phyloP scores from a whole-genome alignment of 2,329 filamentous ascomycete genomes.

The Dryadomyces quercivorus region DNA sequence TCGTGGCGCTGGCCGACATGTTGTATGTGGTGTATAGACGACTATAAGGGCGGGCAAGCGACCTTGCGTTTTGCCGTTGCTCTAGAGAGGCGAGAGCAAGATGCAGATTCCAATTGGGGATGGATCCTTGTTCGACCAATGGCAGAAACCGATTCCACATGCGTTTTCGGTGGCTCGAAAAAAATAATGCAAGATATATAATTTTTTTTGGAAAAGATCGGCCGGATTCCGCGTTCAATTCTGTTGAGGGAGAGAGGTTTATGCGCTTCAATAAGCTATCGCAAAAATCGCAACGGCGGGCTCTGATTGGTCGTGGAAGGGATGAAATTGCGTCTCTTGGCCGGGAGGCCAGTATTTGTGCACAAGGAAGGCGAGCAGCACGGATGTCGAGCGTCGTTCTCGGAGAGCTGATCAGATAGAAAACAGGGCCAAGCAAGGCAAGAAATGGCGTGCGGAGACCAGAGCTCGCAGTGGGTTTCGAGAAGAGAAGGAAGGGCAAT shows the following conservation, averaged over 20 bases:
- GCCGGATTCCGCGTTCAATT: not conserved
- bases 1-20: not conserved
- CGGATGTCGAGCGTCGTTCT: not conserved
- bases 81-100: not conserved
- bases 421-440: not conserved
- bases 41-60: not conserved
- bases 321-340: not conserved
- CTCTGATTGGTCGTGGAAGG: constrained; percentile 1
- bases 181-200: not conserved
- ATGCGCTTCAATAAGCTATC: not conserved
- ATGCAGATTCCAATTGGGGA: not conserved
- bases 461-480: not conserved
- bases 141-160: not conserved
- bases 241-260: not conserved
- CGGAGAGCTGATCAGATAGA: not conserved
- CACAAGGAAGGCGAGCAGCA: not conserved
- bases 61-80: not conserved
- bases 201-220: not conserved
- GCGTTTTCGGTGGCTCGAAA: not conserved
- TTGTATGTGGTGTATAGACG: not conserved
- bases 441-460: not conserved
- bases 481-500: not conserved
- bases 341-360: not conserved
- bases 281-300: not conserved
- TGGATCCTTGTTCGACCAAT: not conserved